Conservation (phyloP, 805 yeast genomes). For the Nakazawaea pomicola region DNA sequence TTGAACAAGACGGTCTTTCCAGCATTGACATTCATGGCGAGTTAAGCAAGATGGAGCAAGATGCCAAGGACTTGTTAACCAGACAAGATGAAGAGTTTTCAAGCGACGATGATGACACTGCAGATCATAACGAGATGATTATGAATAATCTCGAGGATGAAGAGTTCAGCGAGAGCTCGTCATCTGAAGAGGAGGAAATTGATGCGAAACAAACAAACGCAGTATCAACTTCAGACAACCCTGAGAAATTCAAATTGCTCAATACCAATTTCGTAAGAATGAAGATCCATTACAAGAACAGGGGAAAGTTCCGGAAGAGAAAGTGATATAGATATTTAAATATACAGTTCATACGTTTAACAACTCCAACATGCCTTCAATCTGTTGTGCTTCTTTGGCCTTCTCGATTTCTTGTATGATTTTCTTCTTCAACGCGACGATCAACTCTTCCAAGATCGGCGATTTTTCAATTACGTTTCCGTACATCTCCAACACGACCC, state of each 20-base stretch:
- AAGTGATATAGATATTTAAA: conserved; percentile 16
- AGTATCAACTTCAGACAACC: background rate
- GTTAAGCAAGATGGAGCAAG: conserved; percentile 29
- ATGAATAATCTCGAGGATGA: conserved; percentile 17
- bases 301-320: conserved; percentile 19
- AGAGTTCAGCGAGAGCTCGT: conserved; percentile 14
- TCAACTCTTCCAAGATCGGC: conserved; percentile 70
- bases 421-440: conserved; percentile 54
- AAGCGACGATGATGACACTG: conserved; percentile 13
- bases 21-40: conserved; percentile 37
- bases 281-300: conserved; percentile 25
- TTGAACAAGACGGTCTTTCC: conserved; percentile 27
- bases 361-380: conserved; percentile 91
- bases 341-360: conserved; percentile 55
- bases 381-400: conserved; percentile 81
- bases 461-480: conserved; percentile 67
- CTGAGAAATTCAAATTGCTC: conserved; percentile 13
- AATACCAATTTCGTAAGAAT: conserved; percentile 30
- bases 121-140: conserved; percentile 19
- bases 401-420: conserved; percentile 66
- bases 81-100: conserved; percentile 17
- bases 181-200: conserved; percentile 29
- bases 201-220: conserved; percentile 11
- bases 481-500: conserved; percentile 69
- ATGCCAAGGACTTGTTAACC: conserved; percentile 18